These are phyloP conservation scores for Colletotrichum simmondsii DNA, from an alignment of 2,329 filamentous ascomycete genomes.

Conservation along the genomic window DNA sequence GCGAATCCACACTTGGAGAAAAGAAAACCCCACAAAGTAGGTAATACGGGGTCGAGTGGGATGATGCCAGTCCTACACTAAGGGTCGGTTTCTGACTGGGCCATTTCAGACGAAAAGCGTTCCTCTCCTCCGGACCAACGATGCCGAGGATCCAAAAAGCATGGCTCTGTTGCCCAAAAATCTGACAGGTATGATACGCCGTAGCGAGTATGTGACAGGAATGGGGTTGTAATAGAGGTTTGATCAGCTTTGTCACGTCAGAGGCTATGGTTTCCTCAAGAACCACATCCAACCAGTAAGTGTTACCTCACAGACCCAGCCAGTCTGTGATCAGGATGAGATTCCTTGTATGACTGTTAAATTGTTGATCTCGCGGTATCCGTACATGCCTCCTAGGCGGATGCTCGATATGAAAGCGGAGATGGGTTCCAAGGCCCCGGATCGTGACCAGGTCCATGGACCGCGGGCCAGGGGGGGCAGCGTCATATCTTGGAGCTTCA, in stretches of 20 bases:
- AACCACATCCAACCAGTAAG: neutral
- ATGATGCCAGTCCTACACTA: neutral
- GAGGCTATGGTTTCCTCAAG: neutral
- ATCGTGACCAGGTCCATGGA: neutral
- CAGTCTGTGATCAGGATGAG: neutral
- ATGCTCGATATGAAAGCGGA: neutral
- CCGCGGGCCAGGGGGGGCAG: neutral
- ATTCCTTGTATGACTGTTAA: neutral
- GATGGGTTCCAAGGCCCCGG: neutral
- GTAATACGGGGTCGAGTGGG: neutral
- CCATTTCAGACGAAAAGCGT: neutral
- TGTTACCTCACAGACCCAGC: neutral
- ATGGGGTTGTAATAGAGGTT: neutral
- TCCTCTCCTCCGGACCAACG: neutral
- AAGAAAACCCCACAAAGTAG: conserved; percentile 11
- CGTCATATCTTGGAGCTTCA: neutral
- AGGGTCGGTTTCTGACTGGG: neutral
- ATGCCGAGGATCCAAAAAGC: neutral
- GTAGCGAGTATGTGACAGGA: neutral
- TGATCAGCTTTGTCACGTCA: neutral
- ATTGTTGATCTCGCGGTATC: neutral
- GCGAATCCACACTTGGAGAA: conserved; percentile 16
- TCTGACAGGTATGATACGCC: neutral
- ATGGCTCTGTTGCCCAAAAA: neutral
- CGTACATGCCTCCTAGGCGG: neutral